A percentile compares a stretch with the other conserved stretches of the same genome.
These are phyloP conservation scores for Aspergillus campestris DNA, from an alignment of 495 filamentous ascomycete species.

Conservation along the genomic window DNA sequence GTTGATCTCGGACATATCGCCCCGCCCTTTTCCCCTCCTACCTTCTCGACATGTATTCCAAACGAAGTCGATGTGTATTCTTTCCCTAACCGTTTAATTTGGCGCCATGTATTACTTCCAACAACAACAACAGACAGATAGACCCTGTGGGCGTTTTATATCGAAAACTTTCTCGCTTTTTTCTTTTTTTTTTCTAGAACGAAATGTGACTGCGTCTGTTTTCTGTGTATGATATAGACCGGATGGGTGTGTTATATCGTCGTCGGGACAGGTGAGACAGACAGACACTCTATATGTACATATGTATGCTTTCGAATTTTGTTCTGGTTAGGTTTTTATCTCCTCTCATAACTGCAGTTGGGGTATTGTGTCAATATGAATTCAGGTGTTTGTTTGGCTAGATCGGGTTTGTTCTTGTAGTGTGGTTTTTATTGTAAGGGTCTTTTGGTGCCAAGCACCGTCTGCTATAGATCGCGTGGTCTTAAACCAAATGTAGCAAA, in stretches of 20 bases:
- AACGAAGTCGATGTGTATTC: conserved; percentile 5
- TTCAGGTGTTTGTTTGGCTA: conserved; percentile 11
- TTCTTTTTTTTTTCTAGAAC: conserved; percentile 3
- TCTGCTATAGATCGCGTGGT: neutral
- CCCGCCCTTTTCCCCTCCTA: neutral
- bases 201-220: neutral
- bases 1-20: neutral
- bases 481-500: neutral
- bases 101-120: conserved; percentile 23
- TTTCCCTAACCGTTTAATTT: conserved; percentile 5
- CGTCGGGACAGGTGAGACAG: too few species aligned
- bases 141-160: conserved; percentile 13
- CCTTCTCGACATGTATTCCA: conserved; percentile 2
- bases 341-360: too few species aligned
- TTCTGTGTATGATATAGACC: too few species aligned
- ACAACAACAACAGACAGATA: conserved; percentile 22
- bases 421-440: neutral
- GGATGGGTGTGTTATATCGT: too few species aligned
- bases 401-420: neutral
- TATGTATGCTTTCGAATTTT: too few species aligned
- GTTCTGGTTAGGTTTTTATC: too few species aligned
- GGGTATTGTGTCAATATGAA: too few species aligned
- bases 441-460: neutral
- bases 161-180: conserved; percentile 1
- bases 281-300: too few species aligned